Conservation (phyloP, 768 basidiomycete species). For the Tephrocybe sp. region DNA sequence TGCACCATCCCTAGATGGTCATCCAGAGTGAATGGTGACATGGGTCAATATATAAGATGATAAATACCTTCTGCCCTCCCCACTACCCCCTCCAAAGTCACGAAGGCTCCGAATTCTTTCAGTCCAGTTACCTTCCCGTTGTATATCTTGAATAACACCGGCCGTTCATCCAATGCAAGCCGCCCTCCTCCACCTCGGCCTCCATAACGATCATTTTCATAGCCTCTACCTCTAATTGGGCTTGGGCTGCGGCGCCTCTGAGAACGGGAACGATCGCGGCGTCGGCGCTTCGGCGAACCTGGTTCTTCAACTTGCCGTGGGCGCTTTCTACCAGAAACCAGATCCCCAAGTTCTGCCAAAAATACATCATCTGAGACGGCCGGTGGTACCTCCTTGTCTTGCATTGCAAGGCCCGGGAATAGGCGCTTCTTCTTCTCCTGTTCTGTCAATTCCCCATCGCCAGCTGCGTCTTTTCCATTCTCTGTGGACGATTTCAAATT, state of each 20-base stretch:
- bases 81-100: conserved; percentile 81
- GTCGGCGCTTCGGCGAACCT: conserved; percentile 60
- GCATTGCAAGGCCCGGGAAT: conserved; percentile 87
- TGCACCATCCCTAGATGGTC: conserved; percentile 92
- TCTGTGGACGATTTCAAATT: conserved; percentile 36
- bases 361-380: conserved; percentile 74
- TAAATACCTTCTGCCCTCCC: conserved; percentile 84
- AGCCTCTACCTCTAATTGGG: conserved; percentile 56
- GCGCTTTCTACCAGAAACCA: conserved; percentile 76
- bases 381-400: conserved; percentile 68
- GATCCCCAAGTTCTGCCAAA: conserved; percentile 85
- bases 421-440: conserved; percentile 78
- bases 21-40: no score
- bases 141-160: conserved; percentile 94
- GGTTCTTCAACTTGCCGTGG: conserved; percentile 41
- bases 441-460: conserved; percentile 47
- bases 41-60: neutral
- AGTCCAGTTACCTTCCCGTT: conserved; percentile 79
- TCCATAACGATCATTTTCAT: conserved; percentile 35
- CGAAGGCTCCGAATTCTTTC: conserved; percentile 97
- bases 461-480: conserved; percentile 36
- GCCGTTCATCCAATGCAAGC: conserved; percentile 66
- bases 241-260: conserved; percentile 55
- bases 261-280: conserved; percentile 49
- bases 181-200: conserved; percentile 36